Conservation (phyloP, 805 yeast genomes). For the Saturnispora saitoi region DNA sequence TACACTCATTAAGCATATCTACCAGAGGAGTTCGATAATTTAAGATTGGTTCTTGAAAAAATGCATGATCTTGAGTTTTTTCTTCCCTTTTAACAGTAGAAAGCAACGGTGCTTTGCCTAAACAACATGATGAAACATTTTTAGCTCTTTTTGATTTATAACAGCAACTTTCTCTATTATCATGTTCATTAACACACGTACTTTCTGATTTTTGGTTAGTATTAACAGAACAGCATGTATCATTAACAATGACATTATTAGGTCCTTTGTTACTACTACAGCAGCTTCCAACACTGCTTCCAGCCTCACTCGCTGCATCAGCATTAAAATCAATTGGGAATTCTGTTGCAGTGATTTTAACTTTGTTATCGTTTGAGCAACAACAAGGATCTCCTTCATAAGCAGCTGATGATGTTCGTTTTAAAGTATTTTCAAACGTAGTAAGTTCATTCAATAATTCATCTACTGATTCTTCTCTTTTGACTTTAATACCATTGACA, state of each 20-base stretch:
- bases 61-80: not conserved
- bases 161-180: not conserved
- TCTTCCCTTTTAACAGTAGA: not conserved
- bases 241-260: no score
- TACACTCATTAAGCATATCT: slow-evolving; percentile 22
- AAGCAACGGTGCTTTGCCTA: not conserved
- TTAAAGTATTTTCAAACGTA: not conserved
- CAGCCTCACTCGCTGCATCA: not conserved
- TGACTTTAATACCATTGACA: slow-evolving; percentile 22
- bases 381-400: not conserved
- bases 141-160: not conserved
- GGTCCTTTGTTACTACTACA: not conserved
- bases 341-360: slow-evolving; percentile 1
- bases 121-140: not conserved
- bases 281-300: not conserved
- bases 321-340: not conserved
- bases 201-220: not conserved
- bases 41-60: slow-evolving; percentile 9
- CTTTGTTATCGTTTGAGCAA: not conserved
- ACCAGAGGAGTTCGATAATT: not conserved
- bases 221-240: no score
- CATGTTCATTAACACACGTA: not conserved
- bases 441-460: not conserved
- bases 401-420: not conserved
- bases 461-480: not conserved